Evolutionary conservation across 2,329 filamentous ascomycete species (phyloP).

Genomic region (Mycosphaerella arachidis): DNA sequence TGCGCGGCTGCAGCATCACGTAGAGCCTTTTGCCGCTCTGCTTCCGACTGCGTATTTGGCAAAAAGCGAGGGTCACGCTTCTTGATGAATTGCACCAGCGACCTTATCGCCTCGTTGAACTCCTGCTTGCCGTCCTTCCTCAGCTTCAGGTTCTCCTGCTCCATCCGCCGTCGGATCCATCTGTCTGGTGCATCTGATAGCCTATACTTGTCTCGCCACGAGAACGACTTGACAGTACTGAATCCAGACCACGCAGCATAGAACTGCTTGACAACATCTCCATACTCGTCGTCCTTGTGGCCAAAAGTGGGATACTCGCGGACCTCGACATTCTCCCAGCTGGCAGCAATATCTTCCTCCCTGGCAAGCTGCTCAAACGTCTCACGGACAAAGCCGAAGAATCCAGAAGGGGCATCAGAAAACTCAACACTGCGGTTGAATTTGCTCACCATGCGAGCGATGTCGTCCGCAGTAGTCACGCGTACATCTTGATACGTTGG

Average conservation of each 20-base stretch:
- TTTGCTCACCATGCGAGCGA: constrained; percentile 70
- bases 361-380: constrained; percentile 74
- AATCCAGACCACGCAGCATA: constrained; percentile 79
- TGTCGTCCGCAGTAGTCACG: constrained; percentile 75
- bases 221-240: constrained; percentile 76
- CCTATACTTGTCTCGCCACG: constrained; percentile 83
- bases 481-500: constrained; percentile 65
- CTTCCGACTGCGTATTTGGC: constrained; percentile 70
- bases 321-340: constrained; percentile 59
- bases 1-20: constrained; percentile 78
- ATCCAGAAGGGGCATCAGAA: constrained; percentile 72
- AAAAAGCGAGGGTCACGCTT: constrained; percentile 87
- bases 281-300: constrained; percentile 66
- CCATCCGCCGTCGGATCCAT: constrained; percentile 75
- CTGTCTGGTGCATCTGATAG: constrained; percentile 84
- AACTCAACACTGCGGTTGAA: constrained; percentile 77
- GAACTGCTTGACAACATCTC: constrained; percentile 72
- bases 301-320: constrained; percentile 80
- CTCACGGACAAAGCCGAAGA: constrained; percentile 73
- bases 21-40: constrained; percentile 72
- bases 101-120: constrained; percentile 88
- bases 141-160: constrained; percentile 86
- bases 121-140: constrained; percentile 78
- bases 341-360: constrained; percentile 73
- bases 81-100: constrained; percentile 79